phyloP scores from a whole-genome alignment of 768 basidiomycete genomes.

The Dioszegia crocea region DNA sequence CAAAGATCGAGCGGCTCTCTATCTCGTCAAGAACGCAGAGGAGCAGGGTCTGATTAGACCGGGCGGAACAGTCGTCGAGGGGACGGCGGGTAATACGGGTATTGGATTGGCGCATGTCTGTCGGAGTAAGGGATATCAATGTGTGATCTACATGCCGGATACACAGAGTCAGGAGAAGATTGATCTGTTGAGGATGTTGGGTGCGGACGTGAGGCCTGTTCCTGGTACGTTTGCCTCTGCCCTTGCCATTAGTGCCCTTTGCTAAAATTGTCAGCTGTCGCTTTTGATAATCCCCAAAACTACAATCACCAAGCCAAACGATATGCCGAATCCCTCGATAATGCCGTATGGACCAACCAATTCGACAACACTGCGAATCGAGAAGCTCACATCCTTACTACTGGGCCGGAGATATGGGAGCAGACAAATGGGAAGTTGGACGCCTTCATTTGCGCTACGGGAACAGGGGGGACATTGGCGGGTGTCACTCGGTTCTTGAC shows the following conservation, averaged over 20 bases:
- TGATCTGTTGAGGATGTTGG: conserved; percentile 92
- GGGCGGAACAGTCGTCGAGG: conserved; percentile 96
- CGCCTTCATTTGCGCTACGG: conserved; percentile 90
- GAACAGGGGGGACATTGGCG: conserved; percentile 92
- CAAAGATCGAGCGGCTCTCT: conserved; percentile 93
- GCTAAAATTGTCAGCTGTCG: conserved; percentile 59
- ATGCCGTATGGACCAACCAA: conserved; percentile 95
- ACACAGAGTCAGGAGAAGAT: conserved; percentile 98
- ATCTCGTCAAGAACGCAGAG: conserved; percentile 81
- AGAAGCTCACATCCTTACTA: conserved; percentile 76
- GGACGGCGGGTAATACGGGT: conserved; percentile 96
- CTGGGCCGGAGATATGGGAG: conserved; percentile 95
- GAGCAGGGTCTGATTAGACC: conserved; percentile 76
- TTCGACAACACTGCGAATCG: conserved; percentile 96
- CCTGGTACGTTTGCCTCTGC: conserved; percentile 56
- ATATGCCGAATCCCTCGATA: conserved; percentile 65
- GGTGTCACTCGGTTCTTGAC: conserved; percentile 79
- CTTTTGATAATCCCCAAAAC: conserved; percentile 89
- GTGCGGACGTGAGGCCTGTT: conserved; percentile 92
- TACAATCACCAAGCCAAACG: conserved; percentile 96
- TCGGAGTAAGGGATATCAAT: conserved; percentile 85
- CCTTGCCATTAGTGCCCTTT: background rate
- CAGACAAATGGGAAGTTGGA: conserved; percentile 72
- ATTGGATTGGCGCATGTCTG: conserved; percentile 85
- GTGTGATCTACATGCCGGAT: conserved; percentile 98